phyloP scores from a whole-genome alignment of 2,329 filamentous ascomycete species.

The Diplodia sapinea region DNA sequence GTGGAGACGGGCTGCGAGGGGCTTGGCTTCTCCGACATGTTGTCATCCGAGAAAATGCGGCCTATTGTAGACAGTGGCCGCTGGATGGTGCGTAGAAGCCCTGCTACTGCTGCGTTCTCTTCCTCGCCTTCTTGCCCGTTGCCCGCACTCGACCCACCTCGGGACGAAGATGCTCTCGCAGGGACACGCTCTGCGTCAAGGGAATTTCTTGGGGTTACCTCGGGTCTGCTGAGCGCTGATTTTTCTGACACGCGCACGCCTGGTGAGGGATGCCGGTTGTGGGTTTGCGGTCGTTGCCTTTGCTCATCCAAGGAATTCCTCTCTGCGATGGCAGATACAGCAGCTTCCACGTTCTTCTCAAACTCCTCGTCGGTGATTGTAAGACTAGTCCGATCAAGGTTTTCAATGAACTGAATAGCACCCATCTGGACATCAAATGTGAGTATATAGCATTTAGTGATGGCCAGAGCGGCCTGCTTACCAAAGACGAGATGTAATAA shows the following conservation, averaged over 20 bases:
- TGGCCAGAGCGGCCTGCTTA: slow-evolving; percentile 49
- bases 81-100: slow-evolving; percentile 88
- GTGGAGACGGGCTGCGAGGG: slow-evolving; percentile 47
- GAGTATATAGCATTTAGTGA: not conserved
- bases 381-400: slow-evolving; percentile 88
- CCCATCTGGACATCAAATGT: slow-evolving; percentile 67
- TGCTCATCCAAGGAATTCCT: slow-evolving; percentile 67
- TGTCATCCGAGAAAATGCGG: slow-evolving; percentile 85
- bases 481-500: slow-evolving; percentile 94
- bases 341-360: slow-evolving; percentile 92
- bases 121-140: slow-evolving; percentile 62
- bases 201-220: slow-evolving; percentile 65
- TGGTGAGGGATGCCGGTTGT: slow-evolving; percentile 51
- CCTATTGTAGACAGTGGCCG: slow-evolving; percentile 89
- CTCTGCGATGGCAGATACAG: slow-evolving; percentile 93
- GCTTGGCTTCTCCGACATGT: slow-evolving; percentile 37
- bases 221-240: slow-evolving; percentile 58
- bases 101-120: slow-evolving; percentile 75
- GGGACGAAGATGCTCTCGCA: slow-evolving; percentile 59
- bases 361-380: slow-evolving; percentile 96
- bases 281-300: slow-evolving; percentile 36
- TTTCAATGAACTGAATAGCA: slow-evolving; percentile 95
- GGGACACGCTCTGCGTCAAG: slow-evolving; percentile 65
- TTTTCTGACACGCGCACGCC: slow-evolving; percentile 54
- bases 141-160: slow-evolving; percentile 32